These are phyloP conservation scores for Hapsidospora chrysogenum DNA, from an alignment of 495 filamentous ascomycete genomes.

Conservation along the genomic window DNA sequence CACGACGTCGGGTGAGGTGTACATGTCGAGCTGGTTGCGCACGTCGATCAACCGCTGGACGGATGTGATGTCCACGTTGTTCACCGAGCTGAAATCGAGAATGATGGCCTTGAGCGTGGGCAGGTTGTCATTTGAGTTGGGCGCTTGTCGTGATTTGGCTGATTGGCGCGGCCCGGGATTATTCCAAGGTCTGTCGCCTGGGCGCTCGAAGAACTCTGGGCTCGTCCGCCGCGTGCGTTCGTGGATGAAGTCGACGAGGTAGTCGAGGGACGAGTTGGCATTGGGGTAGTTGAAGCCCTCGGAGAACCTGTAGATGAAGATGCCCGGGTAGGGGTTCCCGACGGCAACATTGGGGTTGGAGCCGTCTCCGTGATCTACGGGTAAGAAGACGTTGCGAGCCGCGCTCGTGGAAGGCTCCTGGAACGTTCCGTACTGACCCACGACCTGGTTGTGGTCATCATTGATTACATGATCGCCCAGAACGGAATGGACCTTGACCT, in stretches of 20 bases:
- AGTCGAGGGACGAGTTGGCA: slow-evolving; percentile 77
- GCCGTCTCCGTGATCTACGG: slow-evolving; percentile 72
- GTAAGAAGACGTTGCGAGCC: slow-evolving; percentile 71
- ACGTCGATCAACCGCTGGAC: slow-evolving; percentile 94
- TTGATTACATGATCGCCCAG: slow-evolving; percentile 69
- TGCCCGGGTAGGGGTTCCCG: slow-evolving; percentile 69
- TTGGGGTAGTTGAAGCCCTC: slow-evolving; percentile 97
- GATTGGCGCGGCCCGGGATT: slow-evolving; percentile 57
- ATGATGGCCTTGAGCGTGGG: slow-evolving; percentile 85
- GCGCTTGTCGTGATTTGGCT: slow-evolving; percentile 9
- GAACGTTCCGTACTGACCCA: slow-evolving; percentile 32
- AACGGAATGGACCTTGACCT: slow-evolving; percentile 78
- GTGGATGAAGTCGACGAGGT: slow-evolving; percentile 60
- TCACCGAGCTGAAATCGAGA: slow-evolving; percentile 88
- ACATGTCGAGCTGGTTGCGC: slow-evolving; percentile 88
- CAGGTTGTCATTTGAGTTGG: slow-evolving; percentile 11
- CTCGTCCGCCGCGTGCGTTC: slow-evolving; percentile 63
- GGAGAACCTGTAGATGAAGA: slow-evolving; percentile 95
- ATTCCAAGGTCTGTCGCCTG: slow-evolving; percentile 91
- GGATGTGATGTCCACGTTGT: slow-evolving; percentile 90
- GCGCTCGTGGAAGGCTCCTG: slow-evolving; percentile 16
- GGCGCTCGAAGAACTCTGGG: slow-evolving; percentile 37
- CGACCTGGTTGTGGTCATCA: slow-evolving; percentile 17
- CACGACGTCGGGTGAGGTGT: slow-evolving; percentile 65
- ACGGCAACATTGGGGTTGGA: slow-evolving; percentile 77